These are phyloP conservation scores for Kazachstania viticola DNA, from an alignment of 805 yeast genomes.

Conservation along the genomic window DNA sequence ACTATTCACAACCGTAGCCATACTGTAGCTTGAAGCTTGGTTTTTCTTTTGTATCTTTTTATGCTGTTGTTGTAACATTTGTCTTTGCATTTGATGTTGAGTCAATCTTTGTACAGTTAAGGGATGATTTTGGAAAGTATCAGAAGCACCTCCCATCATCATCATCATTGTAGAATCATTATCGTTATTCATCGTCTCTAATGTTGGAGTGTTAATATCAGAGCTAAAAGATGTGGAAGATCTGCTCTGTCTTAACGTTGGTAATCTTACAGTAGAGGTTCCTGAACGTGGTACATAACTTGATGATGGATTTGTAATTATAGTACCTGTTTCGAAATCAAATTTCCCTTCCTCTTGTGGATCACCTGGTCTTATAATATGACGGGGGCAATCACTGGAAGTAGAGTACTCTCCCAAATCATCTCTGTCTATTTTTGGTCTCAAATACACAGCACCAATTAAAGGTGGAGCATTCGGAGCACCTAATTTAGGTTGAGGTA, in stretches of 20 bases:
- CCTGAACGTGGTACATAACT: constrained; percentile 15
- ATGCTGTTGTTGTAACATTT: constrained; percentile 12
- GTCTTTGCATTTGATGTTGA: constrained; percentile 16
- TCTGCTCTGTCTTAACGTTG: constrained; percentile 9
- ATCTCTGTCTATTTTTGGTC: constrained; percentile 66
- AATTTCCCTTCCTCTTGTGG: constrained; percentile 26
- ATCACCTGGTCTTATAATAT: constrained; percentile 34
- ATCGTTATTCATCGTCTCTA: neutral
- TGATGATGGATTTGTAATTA: constrained; percentile 13
- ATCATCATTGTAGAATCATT: no score
- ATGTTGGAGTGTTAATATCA: constrained; percentile 1
- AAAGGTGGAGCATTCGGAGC: constrained; percentile 84
- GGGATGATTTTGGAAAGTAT: constrained; percentile 2
- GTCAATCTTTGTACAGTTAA: constrained; percentile 17
- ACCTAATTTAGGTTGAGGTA: constrained; percentile 75
- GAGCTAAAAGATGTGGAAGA: constrained; percentile 1
- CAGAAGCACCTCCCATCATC: neutral
- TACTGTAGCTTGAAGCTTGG: constrained; percentile 14
- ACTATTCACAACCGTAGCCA: constrained; percentile 16
- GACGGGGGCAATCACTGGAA: constrained; percentile 34
- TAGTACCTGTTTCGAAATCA: constrained; percentile 25
- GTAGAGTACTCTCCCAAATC: constrained; percentile 68
- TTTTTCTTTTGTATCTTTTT: constrained; percentile 11
- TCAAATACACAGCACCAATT: constrained; percentile 78
- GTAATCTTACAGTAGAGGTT: constrained; percentile 10